Evolutionary conservation across 768 basidiomycete genomes (phyloP).

Genomic region (Agrocybe pediades): DNA sequence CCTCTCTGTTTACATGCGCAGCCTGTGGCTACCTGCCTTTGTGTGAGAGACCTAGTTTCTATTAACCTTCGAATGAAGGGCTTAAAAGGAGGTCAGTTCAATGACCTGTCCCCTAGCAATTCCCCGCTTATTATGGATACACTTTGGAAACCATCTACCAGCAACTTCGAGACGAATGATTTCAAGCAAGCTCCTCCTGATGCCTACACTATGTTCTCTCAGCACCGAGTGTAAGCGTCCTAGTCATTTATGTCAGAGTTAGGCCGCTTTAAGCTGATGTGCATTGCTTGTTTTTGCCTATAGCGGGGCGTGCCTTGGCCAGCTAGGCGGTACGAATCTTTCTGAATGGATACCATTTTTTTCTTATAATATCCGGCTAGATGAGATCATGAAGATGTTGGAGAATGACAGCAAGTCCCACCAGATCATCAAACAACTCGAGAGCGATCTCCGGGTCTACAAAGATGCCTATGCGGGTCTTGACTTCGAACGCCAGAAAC

Average conservation of each 20-base stretch:
- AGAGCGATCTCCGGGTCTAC: conserved; percentile 43
- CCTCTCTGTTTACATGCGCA: neutral
- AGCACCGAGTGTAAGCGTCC: conserved; percentile 12
- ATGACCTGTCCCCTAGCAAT: neutral
- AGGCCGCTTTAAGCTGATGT: neutral
- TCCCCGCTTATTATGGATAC: neutral
- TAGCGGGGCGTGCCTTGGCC: conserved; percentile 34
- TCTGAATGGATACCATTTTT: neutral
- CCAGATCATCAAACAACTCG: conserved; percentile 35
- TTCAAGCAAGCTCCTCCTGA: conserved; percentile 2
- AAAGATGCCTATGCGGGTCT: conserved; percentile 42
- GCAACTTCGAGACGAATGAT: conserved; percentile 12
- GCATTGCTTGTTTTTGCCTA: neutral
- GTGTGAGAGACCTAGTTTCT: neutral
- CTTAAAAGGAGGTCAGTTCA: neutral
- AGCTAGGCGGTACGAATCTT: conserved; percentile 33
- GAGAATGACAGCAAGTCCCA: conserved; percentile 29
- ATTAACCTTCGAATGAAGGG: neutral
- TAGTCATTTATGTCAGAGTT: neutral
- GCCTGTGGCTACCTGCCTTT: neutral
- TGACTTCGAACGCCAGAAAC: conserved; percentile 33
- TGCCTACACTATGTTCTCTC: neutral
- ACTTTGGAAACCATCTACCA: conserved; percentile 4
- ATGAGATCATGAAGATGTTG: conserved; percentile 38
- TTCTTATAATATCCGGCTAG: conserved; percentile 23